phyloP scores from a whole-genome alignment of 805 yeast genomes.

The Barnettozyma pratensis region DNA sequence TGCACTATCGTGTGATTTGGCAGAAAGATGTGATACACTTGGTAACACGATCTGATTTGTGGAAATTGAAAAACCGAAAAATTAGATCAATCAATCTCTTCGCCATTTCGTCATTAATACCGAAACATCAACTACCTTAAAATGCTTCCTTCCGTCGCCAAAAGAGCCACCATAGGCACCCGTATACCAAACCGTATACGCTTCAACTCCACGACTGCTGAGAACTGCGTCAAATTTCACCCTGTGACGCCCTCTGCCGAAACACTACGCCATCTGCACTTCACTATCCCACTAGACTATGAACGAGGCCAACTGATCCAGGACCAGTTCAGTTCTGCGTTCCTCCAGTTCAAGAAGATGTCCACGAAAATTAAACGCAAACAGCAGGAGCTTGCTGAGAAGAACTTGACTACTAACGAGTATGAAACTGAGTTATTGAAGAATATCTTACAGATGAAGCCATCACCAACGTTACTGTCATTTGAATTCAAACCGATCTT shows the following conservation, averaged over 20 bases:
- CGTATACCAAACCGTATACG: neutral
- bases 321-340: slow-evolving; percentile 48
- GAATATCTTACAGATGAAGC: slow-evolving; percentile 42
- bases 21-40: neutral
- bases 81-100: neutral
- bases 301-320: slow-evolving; percentile 52
- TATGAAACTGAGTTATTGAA: slow-evolving; percentile 42
- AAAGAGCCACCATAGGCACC: neutral
- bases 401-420: slow-evolving; percentile 38
- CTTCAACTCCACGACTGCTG: neutral
- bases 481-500: slow-evolving; percentile 84
- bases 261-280: slow-evolving; percentile 39
- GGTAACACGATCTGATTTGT: too few relatives aligned
- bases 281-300: slow-evolving; percentile 35
- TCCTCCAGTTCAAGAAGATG: slow-evolving; percentile 50
- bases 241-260: slow-evolving; percentile 32
- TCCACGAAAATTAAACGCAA: slow-evolving; percentile 42
- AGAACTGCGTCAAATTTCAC: slow-evolving; percentile 20
- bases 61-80: too few relatives aligned
- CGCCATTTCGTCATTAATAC: neutral
- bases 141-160: neutral
- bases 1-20: neutral
- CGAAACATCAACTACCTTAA: neutral
- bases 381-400: slow-evolving; percentile 32
- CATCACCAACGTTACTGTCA: slow-evolving; percentile 66